Conservation (phyloP, 805 yeast genomes). For the Saitoella complicata region DNA sequence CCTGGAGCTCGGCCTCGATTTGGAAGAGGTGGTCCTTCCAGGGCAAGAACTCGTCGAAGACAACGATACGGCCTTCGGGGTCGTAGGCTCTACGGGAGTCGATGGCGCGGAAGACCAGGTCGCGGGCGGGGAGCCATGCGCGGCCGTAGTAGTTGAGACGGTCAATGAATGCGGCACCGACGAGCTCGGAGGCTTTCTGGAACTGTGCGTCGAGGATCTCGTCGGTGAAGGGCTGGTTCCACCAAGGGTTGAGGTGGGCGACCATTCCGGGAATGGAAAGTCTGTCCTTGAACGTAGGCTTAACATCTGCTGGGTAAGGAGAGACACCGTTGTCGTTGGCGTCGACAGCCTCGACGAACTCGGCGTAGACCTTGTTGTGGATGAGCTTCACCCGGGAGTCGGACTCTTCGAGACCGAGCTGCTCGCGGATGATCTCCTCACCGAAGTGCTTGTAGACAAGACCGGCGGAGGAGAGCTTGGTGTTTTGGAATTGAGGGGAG, state of each 20-base stretch:
- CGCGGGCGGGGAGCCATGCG: slow-evolving; percentile 84
- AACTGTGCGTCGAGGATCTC: slow-evolving; percentile 43
- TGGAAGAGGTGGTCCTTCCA: slow-evolving; percentile 88
- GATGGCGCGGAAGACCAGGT: slow-evolving; percentile 58
- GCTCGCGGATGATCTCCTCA: slow-evolving; percentile 27
- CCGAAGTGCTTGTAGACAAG: slow-evolving; percentile 55
- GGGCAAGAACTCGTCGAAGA: slow-evolving; percentile 65
- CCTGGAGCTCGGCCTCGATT: slow-evolving; percentile 38
- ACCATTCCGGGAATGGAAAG: slow-evolving; percentile 68
- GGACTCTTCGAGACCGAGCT: slow-evolving; percentile 27
- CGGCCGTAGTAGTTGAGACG: slow-evolving; percentile 56
- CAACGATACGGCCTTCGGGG: slow-evolving; percentile 53
- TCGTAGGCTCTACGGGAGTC: slow-evolving; percentile 43
- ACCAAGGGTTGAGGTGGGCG: slow-evolving; percentile 65
- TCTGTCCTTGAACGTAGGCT: slow-evolving; percentile 49
- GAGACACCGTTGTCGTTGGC: slow-evolving; percentile 91
- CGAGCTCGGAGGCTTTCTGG: slow-evolving; percentile 52
- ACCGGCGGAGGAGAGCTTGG: slow-evolving; percentile 89
- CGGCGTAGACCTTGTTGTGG: slow-evolving; percentile 64
- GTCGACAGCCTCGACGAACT: slow-evolving; percentile 79
- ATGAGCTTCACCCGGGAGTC: slow-evolving; percentile 40
- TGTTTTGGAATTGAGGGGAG: slow-evolving; percentile 32
- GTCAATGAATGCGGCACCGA: slow-evolving; percentile 66
- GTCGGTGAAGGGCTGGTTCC: slow-evolving; percentile 58
- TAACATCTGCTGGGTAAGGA: slow-evolving; percentile 42